Conservation (phyloP, 768 basidiomycete genomes). For the Collybia mongolica region DNA sequence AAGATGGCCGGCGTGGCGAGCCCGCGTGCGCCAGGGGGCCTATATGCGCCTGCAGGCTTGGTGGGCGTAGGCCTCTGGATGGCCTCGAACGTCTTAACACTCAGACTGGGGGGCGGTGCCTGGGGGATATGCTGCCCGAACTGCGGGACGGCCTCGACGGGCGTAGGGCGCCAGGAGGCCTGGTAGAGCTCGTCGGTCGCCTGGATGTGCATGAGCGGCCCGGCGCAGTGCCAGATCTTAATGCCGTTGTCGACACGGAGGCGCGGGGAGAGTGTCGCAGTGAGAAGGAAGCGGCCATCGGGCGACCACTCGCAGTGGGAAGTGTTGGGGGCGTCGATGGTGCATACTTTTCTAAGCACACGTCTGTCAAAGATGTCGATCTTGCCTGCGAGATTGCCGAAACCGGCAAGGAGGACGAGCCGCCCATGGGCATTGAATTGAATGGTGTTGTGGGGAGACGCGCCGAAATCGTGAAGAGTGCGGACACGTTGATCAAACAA, state of each 20-base stretch:
- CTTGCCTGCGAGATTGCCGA: conserved; percentile 95
- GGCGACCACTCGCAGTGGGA: conserved; percentile 95
- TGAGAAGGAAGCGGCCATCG: conserved; percentile 89
- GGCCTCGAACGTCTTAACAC: conserved; percentile 48
- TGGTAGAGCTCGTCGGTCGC: conserved; percentile 88
- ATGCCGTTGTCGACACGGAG: conserved; percentile 97
- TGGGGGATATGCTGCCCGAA: conserved; percentile 69
- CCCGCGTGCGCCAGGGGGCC: conserved; percentile 92
- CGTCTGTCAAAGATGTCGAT: conserved; percentile 91
- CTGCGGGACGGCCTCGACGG: conserved; percentile 59
- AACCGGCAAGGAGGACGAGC: conserved; percentile 87
- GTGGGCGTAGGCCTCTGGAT: conserved; percentile 52
- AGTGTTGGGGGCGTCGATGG: conserved; percentile 90
- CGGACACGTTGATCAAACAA: conserved; percentile 91
- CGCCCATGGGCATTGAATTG: conserved; percentile 94
- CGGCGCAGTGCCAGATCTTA: conserved; percentile 93
- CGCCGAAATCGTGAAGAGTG: conserved; percentile 86
- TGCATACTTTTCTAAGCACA: conserved; percentile 71
- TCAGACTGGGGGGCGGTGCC: conserved; percentile 64
- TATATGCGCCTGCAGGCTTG: conserved; percentile 85
- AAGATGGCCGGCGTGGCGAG: conserved; percentile 85
- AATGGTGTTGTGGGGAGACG: conserved; percentile 88
- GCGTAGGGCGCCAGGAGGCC: conserved; percentile 76
- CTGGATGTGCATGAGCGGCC: conserved; percentile 84
- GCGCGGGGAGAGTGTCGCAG: conserved; percentile 93